phyloP scores from a whole-genome alignment of 257 asterid genomes.

The Solanum pennellii region DNA sequence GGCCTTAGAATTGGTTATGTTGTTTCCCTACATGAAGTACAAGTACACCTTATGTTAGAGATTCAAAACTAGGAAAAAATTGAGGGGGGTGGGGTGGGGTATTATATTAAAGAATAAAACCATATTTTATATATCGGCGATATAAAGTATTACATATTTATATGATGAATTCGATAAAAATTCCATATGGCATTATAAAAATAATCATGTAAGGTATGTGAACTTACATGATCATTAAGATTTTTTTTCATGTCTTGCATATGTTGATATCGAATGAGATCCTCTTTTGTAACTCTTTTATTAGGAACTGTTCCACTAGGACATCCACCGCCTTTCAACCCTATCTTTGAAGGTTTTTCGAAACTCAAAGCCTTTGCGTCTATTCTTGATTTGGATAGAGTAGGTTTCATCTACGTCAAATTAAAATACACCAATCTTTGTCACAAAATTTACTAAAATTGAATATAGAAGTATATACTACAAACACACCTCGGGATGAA shows the following conservation, averaged over 20 bases:
- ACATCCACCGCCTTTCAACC: not conserved
- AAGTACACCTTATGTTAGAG: not conserved
- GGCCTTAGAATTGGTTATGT: not conserved
- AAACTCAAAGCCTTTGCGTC: not conserved
- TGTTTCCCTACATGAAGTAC: not conserved
- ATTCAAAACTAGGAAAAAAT: not conserved
- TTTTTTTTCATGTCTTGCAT: not conserved
- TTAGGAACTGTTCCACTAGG: not conserved
- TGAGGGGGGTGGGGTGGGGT: not conserved
- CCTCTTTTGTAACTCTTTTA: not conserved
- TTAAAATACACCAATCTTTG: not conserved
- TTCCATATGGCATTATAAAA: rapidly evolving
- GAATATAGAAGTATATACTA: not conserved
- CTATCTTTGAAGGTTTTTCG: not conserved
- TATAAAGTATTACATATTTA: too few relatives aligned
- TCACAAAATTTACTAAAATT: not conserved
- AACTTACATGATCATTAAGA: not conserved
- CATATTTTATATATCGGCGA: not conserved
- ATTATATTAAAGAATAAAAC: too few relatives aligned
- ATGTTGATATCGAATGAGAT: not conserved
- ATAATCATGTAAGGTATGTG: not conserved
- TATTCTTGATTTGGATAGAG: not conserved
- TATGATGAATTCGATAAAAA: not conserved
- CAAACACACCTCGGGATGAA: not conserved
- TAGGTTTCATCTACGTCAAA: not conserved